Evolutionary conservation across 164 flowering plant species (phyloP), one percentile per base, ranked within the genome.

Genomic region (Buxus sempervirens): DNA sequence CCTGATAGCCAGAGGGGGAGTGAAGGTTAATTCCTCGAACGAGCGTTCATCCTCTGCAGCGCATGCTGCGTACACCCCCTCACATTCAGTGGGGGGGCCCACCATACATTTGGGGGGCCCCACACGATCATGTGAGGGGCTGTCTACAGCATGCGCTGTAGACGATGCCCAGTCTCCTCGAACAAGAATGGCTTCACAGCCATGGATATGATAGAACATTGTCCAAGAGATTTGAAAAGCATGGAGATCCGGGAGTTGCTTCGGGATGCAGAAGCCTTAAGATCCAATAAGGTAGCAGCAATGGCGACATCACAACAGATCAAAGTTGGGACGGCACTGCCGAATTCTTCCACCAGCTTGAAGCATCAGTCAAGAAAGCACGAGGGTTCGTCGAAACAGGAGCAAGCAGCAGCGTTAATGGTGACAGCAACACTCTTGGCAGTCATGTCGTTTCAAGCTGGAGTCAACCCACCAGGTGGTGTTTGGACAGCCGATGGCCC

Each of bases 351-450:
- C n/a, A n/a, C n/a, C n/a, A n/a, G n/a, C n/a, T n/a, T n/a, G n/a
- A n/a, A n/a, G n/a, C n/a, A n/a, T n/a, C n/a, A n/a, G n/a, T n/a
- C n/a, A n/a, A n/a, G 70, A 56, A 10, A 15, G 18, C 51, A 45
- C 14, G 51, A 45, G 5, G 51, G 18, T 3, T 32, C 5, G 38
- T 7, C 7, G 38, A 32, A 32, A 7, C 3, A 32, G 38, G 7
- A 32, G 7, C 38, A 7, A n/a, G n/a, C n/a, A 42, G 36, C 13
- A n/a, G 18, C 70, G 26, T 12, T 72, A 9, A 72, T 76, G 79
- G 73, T 76, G 25, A 76, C 72, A 42, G 76, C 73, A 38, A 54
- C 73, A 2, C 61, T 76, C 0, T 66, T 70, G 0, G 76, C 76
- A 14, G 66, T 74, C 1, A 66, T 73, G 71, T 71, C 76, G 21